Evolutionary conservation across 2,329 filamentous ascomycete genomes (phyloP).

Genomic region (Alternaria sp.): DNA sequence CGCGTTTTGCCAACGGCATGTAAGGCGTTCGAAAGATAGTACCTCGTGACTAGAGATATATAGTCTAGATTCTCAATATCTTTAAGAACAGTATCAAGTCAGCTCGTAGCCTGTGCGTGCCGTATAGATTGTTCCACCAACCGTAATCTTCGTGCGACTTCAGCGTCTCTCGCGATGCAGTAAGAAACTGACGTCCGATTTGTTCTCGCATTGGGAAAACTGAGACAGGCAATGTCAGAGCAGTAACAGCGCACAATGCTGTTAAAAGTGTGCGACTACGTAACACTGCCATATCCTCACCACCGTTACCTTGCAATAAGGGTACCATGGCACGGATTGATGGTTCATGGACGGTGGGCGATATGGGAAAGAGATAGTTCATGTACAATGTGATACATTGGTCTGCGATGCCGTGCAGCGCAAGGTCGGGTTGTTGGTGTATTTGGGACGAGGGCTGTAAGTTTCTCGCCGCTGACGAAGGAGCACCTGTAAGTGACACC

Average conservation of each 20-base stretch:
- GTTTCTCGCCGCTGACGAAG: neutral
- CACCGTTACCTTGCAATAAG: neutral
- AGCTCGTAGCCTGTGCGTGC: neutral
- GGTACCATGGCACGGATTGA: neutral
- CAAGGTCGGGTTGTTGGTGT: neutral
- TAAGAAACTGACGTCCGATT: neutral
- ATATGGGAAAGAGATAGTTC: neutral
- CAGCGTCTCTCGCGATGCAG: neutral
- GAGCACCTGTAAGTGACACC: neutral
- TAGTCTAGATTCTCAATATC: neutral
- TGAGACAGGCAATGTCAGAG: neutral
- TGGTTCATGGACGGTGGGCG: neutral
- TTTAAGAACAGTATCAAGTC: neutral
- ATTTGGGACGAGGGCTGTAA: neutral
- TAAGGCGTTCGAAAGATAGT: neutral
- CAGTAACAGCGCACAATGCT: neutral
- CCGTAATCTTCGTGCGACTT: neutral
- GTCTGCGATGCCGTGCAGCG: neutral
- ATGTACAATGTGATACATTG: neutral
- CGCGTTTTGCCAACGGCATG: neutral
- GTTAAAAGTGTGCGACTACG: neutral
- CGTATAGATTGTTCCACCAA: neutral
- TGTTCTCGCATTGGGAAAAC: neutral
- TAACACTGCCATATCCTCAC: neutral
- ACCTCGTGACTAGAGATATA: neutral